phyloP scores from a whole-genome alignment of 192 early-diverging fungal species.

The Entomortierella parvispora region DNA sequence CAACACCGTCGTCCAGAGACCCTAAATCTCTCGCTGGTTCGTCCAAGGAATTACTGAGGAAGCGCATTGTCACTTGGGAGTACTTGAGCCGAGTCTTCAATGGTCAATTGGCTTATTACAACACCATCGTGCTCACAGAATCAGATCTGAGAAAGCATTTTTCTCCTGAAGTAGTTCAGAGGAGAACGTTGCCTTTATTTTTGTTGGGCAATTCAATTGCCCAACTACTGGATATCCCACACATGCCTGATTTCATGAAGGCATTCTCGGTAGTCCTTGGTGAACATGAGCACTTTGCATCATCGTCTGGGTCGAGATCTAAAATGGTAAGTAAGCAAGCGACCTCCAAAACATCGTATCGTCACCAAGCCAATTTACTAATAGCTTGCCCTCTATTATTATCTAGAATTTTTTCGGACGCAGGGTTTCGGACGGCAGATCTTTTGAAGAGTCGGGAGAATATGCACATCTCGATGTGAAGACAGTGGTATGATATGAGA shows the following conservation, averaged over 20 bases:
- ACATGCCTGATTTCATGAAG: slow-evolving; percentile 12
- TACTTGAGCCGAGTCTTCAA: slow-evolving; percentile 17
- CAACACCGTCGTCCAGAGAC: background rate
- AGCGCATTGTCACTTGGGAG: slow-evolving; percentile 24
- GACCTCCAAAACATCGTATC: background rate
- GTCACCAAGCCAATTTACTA: background rate
- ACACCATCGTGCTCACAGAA: slow-evolving; percentile 22
- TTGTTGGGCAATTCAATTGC: slow-evolving; percentile 27
- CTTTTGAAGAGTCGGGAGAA: slow-evolving; percentile 14
- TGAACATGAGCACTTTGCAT: slow-evolving; percentile 23
- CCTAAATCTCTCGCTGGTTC: too few species aligned
- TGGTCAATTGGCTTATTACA: slow-evolving; percentile 24
- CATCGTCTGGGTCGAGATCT: slow-evolving; percentile 12
- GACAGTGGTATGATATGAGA: slow-evolving; percentile 6
- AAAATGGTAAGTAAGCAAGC: slow-evolving; percentile 16
- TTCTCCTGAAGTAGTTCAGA: slow-evolving; percentile 16
- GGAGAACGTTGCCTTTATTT: slow-evolving; percentile 27
- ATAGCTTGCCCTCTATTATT: background rate
- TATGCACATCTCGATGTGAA: slow-evolving; percentile 18
- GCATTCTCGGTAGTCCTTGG: slow-evolving; percentile 10
- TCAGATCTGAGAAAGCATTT: slow-evolving; percentile 18
- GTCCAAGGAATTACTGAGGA: slow-evolving; percentile 14
- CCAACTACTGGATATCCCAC: slow-evolving; percentile 24
- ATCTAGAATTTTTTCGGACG: slow-evolving; percentile 14
- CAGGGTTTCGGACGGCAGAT: background rate